Evolutionary conservation across 805 yeast species (phyloP).

Genomic region (Alloascoidea africana): DNA sequence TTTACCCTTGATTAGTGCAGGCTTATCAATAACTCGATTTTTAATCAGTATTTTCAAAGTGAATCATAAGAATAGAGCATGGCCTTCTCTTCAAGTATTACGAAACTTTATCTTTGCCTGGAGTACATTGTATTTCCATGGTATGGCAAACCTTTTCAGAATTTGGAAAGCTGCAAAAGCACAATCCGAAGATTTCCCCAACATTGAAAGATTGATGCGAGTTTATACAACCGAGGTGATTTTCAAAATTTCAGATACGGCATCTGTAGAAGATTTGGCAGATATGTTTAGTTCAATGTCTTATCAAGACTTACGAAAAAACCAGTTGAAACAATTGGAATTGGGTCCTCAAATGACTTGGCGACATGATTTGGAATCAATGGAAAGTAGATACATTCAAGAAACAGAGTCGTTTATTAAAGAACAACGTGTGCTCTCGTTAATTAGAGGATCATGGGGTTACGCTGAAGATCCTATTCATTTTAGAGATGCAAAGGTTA

Average conservation of each 20-base stretch:
- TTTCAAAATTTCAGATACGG: background rate
- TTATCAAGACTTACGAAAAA: slow-evolving; percentile 34
- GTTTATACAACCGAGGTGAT: slow-evolving; percentile 18
- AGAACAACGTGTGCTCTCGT: slow-evolving; percentile 57
- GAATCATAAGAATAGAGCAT: slow-evolving; percentile 1
- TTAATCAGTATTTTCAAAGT: background rate
- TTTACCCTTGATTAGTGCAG: slow-evolving; percentile 19
- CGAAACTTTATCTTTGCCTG: slow-evolving; percentile 19
- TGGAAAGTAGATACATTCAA: slow-evolving; percentile 30
- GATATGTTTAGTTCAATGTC: slow-evolving; percentile 14
- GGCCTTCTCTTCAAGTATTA: slow-evolving; percentile 4
- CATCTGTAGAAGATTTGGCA: background rate
- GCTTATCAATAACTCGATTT: background rate
- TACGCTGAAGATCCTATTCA: slow-evolving; percentile 38
- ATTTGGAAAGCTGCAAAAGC: slow-evolving; percentile 57
- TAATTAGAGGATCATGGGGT: slow-evolving; percentile 75
- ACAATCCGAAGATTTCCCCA: slow-evolving; percentile 32
- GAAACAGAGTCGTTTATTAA: slow-evolving; percentile 60
- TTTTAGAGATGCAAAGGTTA: slow-evolving; percentile 4
- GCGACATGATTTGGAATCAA: slow-evolving; percentile 27
- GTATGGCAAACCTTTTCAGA: slow-evolving; percentile 40
- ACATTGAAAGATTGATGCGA: slow-evolving; percentile 30
- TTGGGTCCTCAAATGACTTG: slow-evolving; percentile 25
- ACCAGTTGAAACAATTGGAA: slow-evolving; percentile 28
- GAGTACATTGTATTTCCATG: slow-evolving; percentile 37